These are phyloP conservation scores for Xylaria sp. DNA, from an alignment of 2,329 filamentous ascomycete genomes.

Conservation along the genomic window DNA sequence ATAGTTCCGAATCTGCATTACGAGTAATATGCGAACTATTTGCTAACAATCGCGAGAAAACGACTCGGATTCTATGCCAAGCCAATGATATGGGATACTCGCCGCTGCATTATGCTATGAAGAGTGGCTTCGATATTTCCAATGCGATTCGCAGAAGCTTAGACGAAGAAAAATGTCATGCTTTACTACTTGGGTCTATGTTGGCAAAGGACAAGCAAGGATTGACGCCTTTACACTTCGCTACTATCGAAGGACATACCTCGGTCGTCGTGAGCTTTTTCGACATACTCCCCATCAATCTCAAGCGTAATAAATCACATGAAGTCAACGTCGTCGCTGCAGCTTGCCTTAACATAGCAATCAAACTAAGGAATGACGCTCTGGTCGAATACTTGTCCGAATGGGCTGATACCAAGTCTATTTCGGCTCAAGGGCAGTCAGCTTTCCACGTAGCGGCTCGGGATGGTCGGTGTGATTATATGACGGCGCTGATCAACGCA, in stretches of 20 bases:
- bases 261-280: constrained; percentile 14
- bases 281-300: background rate
- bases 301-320: constrained; percentile 1
- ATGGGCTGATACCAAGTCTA: constrained; percentile 15
- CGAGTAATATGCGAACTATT: constrained; percentile 11
- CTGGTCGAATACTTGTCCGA: background rate
- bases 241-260: constrained; percentile 15
- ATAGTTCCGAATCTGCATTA: background rate
- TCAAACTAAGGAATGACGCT: constrained; percentile 5
- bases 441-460: constrained; percentile 10
- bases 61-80: constrained; percentile 11
- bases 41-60: background rate
- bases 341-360: constrained; percentile 11
- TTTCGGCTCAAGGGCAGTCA: background rate
- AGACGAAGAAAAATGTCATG: background rate
- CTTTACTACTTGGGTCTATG: constrained; percentile 10
- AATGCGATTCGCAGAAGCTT: background rate
- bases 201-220: constrained; percentile 11
- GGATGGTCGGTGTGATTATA: constrained; percentile 15
- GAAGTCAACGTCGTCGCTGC: constrained; percentile 8
- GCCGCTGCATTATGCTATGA: constrained; percentile 18
- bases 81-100: constrained; percentile 4
- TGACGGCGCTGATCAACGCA: background rate
- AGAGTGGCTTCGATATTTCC: constrained; percentile 17
- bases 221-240: constrained; percentile 15